Conservation (phyloP, 2,329 filamentous ascomycete genomes). For the Teratosphaeriaceae sp. region DNA sequence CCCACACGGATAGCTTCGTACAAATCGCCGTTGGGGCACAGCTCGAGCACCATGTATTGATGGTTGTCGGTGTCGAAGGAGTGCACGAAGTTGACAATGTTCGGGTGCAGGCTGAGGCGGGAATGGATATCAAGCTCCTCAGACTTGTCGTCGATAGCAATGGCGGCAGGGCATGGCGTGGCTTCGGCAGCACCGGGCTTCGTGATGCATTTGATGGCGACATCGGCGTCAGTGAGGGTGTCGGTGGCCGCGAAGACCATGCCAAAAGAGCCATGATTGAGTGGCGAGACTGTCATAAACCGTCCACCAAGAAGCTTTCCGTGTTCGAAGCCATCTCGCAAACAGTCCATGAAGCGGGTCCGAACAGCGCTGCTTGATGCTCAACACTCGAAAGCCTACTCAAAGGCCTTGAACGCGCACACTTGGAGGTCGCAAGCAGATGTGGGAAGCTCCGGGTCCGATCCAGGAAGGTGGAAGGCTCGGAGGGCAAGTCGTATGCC, state of each 20-base stretch:
- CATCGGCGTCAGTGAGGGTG: slow-evolving; percentile 64
- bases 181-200: slow-evolving; percentile 59
- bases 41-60: slow-evolving; percentile 88
- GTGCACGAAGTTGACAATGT: slow-evolving; percentile 88
- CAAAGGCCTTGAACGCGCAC: background rate
- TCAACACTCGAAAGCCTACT: background rate
- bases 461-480: background rate
- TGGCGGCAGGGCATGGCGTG: slow-evolving; percentile 50
- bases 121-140: slow-evolving; percentile 76
- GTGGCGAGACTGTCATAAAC: slow-evolving; percentile 83
- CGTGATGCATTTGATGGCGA: slow-evolving; percentile 94
- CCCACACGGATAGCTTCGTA: slow-evolving; percentile 94
- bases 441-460: background rate
- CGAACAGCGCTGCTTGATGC: background rate
- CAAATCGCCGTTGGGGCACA: slow-evolving; percentile 88
- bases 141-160: slow-evolving; percentile 74
- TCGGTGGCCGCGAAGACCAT: slow-evolving; percentile 96
- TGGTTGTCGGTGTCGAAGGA: slow-evolving; percentile 90
- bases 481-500: background rate
- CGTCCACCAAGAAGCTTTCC: slow-evolving; percentile 80
- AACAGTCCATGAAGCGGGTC: slow-evolving; percentile 66
- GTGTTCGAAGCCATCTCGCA: slow-evolving; percentile 72
- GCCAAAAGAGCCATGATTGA: slow-evolving; percentile 98
- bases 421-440: background rate
- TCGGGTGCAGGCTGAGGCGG: slow-evolving; percentile 70